Base-by-base conservation (phyloP, 2,329 filamentous ascomycete species). In the Colletotrichum gigasporum region DNA sequence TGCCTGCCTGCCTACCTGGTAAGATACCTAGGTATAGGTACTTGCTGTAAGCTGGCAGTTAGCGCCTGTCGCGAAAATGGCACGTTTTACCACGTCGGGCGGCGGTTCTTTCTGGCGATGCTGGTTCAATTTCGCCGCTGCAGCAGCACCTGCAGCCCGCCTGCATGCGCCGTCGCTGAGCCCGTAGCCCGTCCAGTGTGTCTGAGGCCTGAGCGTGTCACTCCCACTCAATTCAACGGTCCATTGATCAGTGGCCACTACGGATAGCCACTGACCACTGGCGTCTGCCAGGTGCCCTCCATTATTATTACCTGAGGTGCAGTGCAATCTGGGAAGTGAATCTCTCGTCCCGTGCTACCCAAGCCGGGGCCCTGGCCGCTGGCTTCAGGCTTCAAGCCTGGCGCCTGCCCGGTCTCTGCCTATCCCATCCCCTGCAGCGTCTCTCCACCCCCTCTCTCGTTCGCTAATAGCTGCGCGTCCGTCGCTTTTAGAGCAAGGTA, bases 51-150 rank as follows among this genome's bases (percentile, higher is more conserved):
- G n/a, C n/a, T n/a, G n/a, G n/a, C n/a, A n/a, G n/a, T 54, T 64
- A 56, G 61, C 14, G 8, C 12, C 18, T 26, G 18, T 54, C 55
- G 42, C 61, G 61, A 48, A 64, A 54, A 24, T 61, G 16, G 22
- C 61, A 56, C 55, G 61, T 54, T 53, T 64, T 42, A 64, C 39
- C 61, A 48, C 55, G 61, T 54, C 61, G 16, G n/a, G n/a, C n/a
- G n/a, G n/a, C n/a, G n/a, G n/a, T 42, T 42, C 8, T 24, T 34
- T 20, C 42, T 41, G 34, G 34, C 34, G 20, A 30, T 20, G 10
- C 28, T 28, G n/a, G 3, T 26, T 44, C 35, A 63, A 63, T 60
- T 45, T 52, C 44, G 54, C 45, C 56, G 12, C 37, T 26, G 44
- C 53, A 48, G 24, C 26, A 35, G 54, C 45, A 62, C n/a, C 37